These are phyloP conservation scores for Starmera quercuum DNA, from an alignment of 805 yeast species.

Conservation along the genomic window DNA sequence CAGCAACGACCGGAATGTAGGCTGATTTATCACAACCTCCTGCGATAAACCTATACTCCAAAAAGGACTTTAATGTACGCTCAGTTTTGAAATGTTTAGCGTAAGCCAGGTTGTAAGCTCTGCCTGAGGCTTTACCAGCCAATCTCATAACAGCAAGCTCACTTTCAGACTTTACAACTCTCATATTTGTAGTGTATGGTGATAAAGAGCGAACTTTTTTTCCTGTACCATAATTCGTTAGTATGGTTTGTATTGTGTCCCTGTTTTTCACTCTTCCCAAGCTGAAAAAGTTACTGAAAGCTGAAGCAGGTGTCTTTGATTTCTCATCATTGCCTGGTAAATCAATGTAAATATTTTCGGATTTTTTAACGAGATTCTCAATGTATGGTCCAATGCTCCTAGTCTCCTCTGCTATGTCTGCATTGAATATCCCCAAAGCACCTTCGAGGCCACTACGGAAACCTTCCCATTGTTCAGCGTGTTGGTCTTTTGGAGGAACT, in stretches of 20 bases:
- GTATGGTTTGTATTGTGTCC: slow-evolving; percentile 20
- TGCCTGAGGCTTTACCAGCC: slow-evolving; percentile 77
- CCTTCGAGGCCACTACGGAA: slow-evolving; percentile 82
- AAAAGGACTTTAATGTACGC: slow-evolving; percentile 66
- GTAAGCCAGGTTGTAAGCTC: slow-evolving; percentile 79
- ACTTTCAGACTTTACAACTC: slow-evolving; percentile 67
- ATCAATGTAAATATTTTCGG: slow-evolving; percentile 52
- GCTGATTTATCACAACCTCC: slow-evolving; percentile 91
- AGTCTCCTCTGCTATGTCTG: slow-evolving; percentile 61
- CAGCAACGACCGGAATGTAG: slow-evolving; percentile 93
- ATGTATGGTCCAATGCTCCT: slow-evolving; percentile 36
- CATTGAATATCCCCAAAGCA: slow-evolving; percentile 77
- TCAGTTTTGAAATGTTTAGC: slow-evolving; percentile 63
- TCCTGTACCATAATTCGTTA: slow-evolving; percentile 18
- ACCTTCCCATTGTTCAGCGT: slow-evolving; percentile 93
- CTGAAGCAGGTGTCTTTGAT: slow-evolving; percentile 13
- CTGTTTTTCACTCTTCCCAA: slow-evolving; percentile 17
- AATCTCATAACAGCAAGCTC: slow-evolving; percentile 75
- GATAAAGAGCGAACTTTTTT: slow-evolving; percentile 36
- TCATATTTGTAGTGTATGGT: slow-evolving; percentile 35
- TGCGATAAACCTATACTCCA: slow-evolving; percentile 74
- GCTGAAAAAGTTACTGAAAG: slow-evolving; percentile 23
- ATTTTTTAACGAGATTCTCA: slow-evolving; percentile 37
- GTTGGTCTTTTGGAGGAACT: slow-evolving; percentile 76
- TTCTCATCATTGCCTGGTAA: slow-evolving; percentile 18